Evolutionary conservation across 106 monocot genomes (phyloP).

Genomic region (Dendrobium nobile): DNA sequence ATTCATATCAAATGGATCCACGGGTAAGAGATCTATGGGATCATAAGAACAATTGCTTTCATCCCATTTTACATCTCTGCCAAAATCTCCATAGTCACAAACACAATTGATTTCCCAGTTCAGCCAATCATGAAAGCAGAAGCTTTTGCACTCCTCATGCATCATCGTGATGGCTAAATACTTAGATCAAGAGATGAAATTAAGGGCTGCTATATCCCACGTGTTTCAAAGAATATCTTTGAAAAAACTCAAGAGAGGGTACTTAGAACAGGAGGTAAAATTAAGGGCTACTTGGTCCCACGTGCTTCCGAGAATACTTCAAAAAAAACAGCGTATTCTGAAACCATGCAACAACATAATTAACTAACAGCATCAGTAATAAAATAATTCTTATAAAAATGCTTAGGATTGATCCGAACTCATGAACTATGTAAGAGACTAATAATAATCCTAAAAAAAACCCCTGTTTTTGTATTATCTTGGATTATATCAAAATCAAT

Average conservation of each 20-base stretch:
- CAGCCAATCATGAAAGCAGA: constrained; percentile 4
- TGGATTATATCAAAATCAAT: neutral
- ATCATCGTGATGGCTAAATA: neutral
- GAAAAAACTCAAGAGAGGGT: neutral
- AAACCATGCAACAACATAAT: neutral
- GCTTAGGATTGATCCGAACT: neutral
- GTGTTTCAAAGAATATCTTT: neutral
- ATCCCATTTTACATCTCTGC: constrained; percentile 10
- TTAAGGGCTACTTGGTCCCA: neutral
- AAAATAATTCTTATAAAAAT: neutral
- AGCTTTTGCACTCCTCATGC: constrained; percentile 3
- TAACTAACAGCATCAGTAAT: neutral
- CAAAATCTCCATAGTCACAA: constrained; percentile 10
- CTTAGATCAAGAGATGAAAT: neutral
- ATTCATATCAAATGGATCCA: constrained; percentile 69
- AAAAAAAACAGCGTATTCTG: constrained; percentile 1
- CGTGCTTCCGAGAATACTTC: neutral
- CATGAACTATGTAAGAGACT: neutral
- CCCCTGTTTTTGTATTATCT: neutral
- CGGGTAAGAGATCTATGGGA: constrained; percentile 34
- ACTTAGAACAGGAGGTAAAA: neutral
- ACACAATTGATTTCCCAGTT: constrained; percentile 9
- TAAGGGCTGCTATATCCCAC: no score
- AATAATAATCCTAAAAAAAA: neutral
- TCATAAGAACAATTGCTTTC: constrained; percentile 9